Evolutionary conservation across 192 early-diverging fungal species (phyloP).

Genomic region (Coemansia sp.): DNA sequence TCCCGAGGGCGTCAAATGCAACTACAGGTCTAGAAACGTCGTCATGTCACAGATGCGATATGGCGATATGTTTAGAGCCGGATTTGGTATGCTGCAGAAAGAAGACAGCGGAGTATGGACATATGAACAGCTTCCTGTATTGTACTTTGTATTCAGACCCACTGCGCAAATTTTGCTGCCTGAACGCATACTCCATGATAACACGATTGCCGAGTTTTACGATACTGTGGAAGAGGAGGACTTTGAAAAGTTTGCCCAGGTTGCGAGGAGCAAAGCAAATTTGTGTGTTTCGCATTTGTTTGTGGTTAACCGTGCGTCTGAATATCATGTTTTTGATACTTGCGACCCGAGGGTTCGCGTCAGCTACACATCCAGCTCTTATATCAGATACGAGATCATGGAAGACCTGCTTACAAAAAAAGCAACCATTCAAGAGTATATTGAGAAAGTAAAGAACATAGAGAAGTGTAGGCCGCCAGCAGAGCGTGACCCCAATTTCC

Average conservation of each 20-base stretch:
- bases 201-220: not conserved
- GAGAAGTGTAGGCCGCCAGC: no score
- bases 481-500: no score
- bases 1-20: not conserved
- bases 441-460: no score
- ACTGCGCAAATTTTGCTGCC: not conserved
- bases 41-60: not conserved
- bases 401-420: not conserved
- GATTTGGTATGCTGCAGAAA: not conserved
- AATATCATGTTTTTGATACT: not conserved
- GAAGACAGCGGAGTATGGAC: not conserved
- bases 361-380: not conserved
- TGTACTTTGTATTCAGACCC: not conserved
- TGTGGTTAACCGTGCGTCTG: not conserved
- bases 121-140: not conserved
- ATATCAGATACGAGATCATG: not conserved
- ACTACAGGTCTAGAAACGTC: not conserved
- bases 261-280: not conserved
- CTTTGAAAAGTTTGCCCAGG: not conserved
- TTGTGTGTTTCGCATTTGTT: not conserved
- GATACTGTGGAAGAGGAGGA: not conserved
- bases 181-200: not conserved
- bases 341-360: not conserved
- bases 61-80: no score
- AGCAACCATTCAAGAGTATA: not conserved